Conservation (phyloP, 2,329 filamentous ascomycete species). For the Talaromyces sp. region DNA sequence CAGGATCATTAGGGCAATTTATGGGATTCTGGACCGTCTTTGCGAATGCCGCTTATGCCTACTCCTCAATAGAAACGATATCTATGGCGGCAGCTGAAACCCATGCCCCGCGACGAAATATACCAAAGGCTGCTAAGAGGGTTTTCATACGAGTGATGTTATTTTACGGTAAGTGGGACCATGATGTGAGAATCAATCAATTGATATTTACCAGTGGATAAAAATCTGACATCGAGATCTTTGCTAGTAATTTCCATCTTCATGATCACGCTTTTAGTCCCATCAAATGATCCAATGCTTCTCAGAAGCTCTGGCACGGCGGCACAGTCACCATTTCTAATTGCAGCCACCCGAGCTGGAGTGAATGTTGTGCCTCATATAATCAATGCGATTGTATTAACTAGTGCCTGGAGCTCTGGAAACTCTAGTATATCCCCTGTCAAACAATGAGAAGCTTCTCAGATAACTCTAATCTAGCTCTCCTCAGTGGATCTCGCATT, state of each 20-base stretch:
- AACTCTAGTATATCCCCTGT: slow-evolving; percentile 34
- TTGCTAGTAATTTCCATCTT: slow-evolving; percentile 57
- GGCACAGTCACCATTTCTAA: slow-evolving; percentile 39
- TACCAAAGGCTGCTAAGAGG: slow-evolving; percentile 56
- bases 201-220: background rate
- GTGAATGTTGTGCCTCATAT: slow-evolving; percentile 25
- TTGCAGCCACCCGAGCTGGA: slow-evolving; percentile 50
- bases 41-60: slow-evolving; percentile 17
- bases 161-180: slow-evolving; percentile 44
- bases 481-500: slow-evolving; percentile 36
- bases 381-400: slow-evolving; percentile 16
- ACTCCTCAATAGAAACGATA: slow-evolving; percentile 49
- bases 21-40: slow-evolving; percentile 42
- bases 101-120: slow-evolving; percentile 51
- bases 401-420: slow-evolving; percentile 40
- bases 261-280: slow-evolving; percentile 46
- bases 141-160: slow-evolving; percentile 58
- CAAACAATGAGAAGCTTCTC: background rate
- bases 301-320: slow-evolving; percentile 51
- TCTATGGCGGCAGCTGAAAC: slow-evolving; percentile 55
- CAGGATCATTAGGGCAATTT: slow-evolving; percentile 48
- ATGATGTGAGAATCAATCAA: no score
- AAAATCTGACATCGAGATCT: background rate
- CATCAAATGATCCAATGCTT: slow-evolving; percentile 50
- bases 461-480: slow-evolving; percentile 3